Evolutionary conservation across 805 yeast species (phyloP).

Genomic region (Candida sphagnicola): DNA sequence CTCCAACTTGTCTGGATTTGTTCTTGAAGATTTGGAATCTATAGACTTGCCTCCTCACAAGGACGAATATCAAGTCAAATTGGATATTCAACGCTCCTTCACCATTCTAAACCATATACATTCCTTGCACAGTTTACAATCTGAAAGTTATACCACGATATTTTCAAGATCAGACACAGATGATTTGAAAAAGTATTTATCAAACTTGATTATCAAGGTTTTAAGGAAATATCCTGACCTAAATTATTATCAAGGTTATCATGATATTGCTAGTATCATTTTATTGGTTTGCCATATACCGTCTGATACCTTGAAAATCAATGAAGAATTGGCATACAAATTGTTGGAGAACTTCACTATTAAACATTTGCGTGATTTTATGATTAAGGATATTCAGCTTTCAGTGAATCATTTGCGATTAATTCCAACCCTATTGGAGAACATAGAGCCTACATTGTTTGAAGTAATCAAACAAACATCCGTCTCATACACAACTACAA

Average conservation of each 20-base stretch:
- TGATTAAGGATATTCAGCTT: conserved; percentile 67
- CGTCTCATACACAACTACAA: conserved; percentile 18
- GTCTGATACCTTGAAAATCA: conserved; percentile 10
- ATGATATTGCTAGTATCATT: conserved; percentile 74
- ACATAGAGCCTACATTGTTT: conserved; percentile 44
- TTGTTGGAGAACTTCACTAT: conserved; percentile 56
- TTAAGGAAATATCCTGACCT: conserved; percentile 59
- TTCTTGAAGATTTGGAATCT: conserved; percentile 19
- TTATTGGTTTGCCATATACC: conserved; percentile 45
- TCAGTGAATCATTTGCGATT: conserved; percentile 63
- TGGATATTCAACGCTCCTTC: conserved; percentile 77
- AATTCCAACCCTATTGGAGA: conserved; percentile 57
- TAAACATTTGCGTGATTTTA: conserved; percentile 72
- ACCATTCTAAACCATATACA: conserved; percentile 32
- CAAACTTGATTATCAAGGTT: conserved; percentile 45
- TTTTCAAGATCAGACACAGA: conserved; percentile 27
- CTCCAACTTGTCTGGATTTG: conserved; percentile 7
- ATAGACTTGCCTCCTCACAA: conserved; percentile 44
- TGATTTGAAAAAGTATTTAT: conserved; percentile 38
- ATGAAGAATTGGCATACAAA: conserved; percentile 31
- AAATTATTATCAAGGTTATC: conserved; percentile 89
- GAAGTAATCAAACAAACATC: conserved; percentile 37
- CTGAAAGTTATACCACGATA: conserved; percentile 29
- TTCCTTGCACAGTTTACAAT: conserved; percentile 13
- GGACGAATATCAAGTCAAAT: conserved; percentile 74